Evolutionary conservation across 78 protist species (phyloP), one percentile per base, ranked within the genome.

Genomic region (Dictyostelium purpureum): DNA sequence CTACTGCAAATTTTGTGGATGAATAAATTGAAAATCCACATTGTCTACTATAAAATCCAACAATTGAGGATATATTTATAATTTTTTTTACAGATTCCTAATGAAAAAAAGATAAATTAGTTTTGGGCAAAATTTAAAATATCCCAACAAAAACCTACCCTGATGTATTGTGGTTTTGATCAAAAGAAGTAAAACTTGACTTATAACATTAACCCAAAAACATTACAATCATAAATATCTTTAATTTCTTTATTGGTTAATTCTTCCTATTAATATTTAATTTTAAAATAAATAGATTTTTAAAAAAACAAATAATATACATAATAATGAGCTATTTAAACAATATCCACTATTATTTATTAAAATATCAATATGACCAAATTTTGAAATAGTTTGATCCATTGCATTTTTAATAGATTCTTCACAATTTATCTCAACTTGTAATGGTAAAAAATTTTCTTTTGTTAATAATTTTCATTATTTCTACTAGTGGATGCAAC

Each of bases 1-100:
- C 90, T 2, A 83, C 11, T 26, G 90, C 90, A 83, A 71, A 70
- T 56, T 83, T 83, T 51, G 77, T 71, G 24, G 74, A 42, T 18
- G 49, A 33, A 43, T 83, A 83, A 7, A 51, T 1, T 2, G 49
- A 47, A 42, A 71, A 35, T 10, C 73, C 79, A 40, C 61, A 59
- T 43, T 59, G 71, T 16, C 1, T 2, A 14, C 79, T 71, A 26
- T 26, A 28, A 6, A 51, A n/a, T 18, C 90, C 69, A 47, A 18
- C 70, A 73, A 71, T 28, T 1, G 90, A 83, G 16, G 90, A 83
- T 4, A 83, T 56, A n/a, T 83, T 83, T 1, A 45, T 40, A 71
- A 73, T 38, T 40, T 63, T 7, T 24, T n/a, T n/a, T n/a, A n/a
- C n/a, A n/a, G n/a, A n/a, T n/a, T n/a, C n/a, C n/a, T n/a, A n/a